Evolutionary conservation across 2,329 filamentous ascomycete genomes (phyloP).

Genomic region (Aureobasidium pullulans): DNA sequence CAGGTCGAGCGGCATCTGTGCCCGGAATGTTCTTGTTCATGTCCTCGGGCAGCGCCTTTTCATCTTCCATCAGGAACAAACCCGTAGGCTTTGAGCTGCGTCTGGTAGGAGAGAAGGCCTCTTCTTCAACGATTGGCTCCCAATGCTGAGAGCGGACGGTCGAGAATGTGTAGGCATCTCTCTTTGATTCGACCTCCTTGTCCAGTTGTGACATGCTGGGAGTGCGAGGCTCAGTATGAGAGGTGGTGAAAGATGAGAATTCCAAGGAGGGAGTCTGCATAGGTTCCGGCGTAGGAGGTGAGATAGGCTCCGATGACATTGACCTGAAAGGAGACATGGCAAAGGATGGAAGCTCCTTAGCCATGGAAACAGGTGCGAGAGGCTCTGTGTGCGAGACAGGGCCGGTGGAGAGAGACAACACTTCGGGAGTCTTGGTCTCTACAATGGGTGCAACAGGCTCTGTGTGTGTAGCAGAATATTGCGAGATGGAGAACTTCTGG

Average conservation of each 20-base stretch:
- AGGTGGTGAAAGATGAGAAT: slow-evolving; percentile 16
- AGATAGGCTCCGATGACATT: neutral
- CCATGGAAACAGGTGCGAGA: neutral
- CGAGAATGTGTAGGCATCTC: slow-evolving; percentile 28
- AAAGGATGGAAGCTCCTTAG: neutral
- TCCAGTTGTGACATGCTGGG: neutral
- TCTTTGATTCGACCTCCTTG: neutral
- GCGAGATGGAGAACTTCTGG: neutral
- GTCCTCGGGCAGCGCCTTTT: neutral
- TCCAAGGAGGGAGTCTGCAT: slow-evolving; percentile 6
- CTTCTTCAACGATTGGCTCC: slow-evolving; percentile 23
- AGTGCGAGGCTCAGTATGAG: slow-evolving; percentile 12
- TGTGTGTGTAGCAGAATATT: neutral
- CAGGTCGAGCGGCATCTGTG: slow-evolving; percentile 3
- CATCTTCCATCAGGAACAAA: neutral
- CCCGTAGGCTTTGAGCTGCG: neutral
- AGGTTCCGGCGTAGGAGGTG: neutral
- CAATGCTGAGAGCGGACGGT: slow-evolving; percentile 34
- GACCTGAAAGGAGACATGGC: slow-evolving; percentile 5
- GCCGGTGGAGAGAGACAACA: neutral
- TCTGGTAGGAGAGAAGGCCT: neutral
- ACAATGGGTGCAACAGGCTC: neutral
- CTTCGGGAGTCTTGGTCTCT: neutral
- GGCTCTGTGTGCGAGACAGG: slow-evolving; percentile 14
- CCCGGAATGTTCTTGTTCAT: neutral